Base-by-base conservation (phyloP, 2,329 filamentous ascomycete species). In the Fusarium albosuccineum region DNA sequence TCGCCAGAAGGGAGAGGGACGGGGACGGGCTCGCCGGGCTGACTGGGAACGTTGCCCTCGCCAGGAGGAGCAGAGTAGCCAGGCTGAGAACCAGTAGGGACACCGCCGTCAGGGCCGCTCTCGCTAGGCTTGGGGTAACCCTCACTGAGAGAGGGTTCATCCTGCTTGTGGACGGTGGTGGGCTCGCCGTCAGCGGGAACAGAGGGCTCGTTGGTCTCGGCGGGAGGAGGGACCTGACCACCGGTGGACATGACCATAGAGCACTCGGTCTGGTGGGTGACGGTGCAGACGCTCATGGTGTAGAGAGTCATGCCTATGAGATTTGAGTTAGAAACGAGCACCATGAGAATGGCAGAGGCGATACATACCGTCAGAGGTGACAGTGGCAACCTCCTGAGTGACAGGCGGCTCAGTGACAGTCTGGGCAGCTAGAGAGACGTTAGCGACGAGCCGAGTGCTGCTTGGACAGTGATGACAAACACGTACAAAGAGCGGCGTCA, bases 271-370 rank as follows among this genome's bases (percentile, higher is more conserved):
- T 72, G 73, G 29, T 77, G 72, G 29, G 78, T 65, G 50, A 80
- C 60, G 63, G 73, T 75, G 73, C 79, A 81, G 55, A 77, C 65
- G 68, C 78, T 79, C 67, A 79, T 73, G 29, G 77, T 74, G 65
- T 77, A 76, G 42, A 80, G 63, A 30, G 77, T 53, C 22, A 69
- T 66, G 3, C 77, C 78, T 80, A 42, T 17, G 8, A n/a, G 44
- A 8, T n/a, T n/a, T n/a, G 53, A 40, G 45, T 59, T 48, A 36
- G 42, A 42, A 42, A 10, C 2, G 9, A 42, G n/a, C 11, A 22
- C 22, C 4, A 22, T 22, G 17, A 42, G 46, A 3, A 16, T 17
- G 27, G 17, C 13, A 34, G 48, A 13, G 6, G 14, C 9, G n/a
- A 27, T 41, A n/a, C 64, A 60, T 73, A 78, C 79, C 78, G 10